phyloP scores from a whole-genome alignment of 2,329 filamentous ascomycete genomes.

The Achaetomium macrosporum region DNA sequence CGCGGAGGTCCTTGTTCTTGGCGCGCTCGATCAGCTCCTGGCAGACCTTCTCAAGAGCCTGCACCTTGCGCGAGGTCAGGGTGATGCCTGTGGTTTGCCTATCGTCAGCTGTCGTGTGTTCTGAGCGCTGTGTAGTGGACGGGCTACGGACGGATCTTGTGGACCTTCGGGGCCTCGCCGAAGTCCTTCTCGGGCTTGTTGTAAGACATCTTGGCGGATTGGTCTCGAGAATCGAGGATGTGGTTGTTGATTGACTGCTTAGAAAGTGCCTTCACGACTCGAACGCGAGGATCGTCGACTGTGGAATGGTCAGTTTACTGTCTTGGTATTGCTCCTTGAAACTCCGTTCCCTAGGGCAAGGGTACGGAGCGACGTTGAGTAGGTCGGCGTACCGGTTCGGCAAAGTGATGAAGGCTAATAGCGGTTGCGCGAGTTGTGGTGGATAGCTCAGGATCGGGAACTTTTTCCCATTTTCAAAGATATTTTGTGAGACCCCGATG shows the following conservation, averaged over 20 bases:
- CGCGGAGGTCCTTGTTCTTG: slow-evolving; percentile 95
- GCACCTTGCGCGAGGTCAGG: slow-evolving; percentile 75
- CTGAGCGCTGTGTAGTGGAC: not conserved
- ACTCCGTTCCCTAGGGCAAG: not conserved
- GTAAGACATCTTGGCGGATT: slow-evolving; percentile 71
- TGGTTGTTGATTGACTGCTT: slow-evolving; percentile 9
- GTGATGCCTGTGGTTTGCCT: slow-evolving; percentile 23
- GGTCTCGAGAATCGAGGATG: slow-evolving; percentile 22
- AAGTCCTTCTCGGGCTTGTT: slow-evolving; percentile 93
- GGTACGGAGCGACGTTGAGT: not conserved
- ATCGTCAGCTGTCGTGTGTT: slow-evolving; percentile 12
- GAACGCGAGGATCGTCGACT: slow-evolving; percentile 47
- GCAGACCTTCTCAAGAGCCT: slow-evolving; percentile 96
- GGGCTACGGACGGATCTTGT: slow-evolving; percentile 18
- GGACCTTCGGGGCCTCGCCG: slow-evolving; percentile 64
- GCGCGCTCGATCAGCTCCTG: slow-evolving; percentile 96
- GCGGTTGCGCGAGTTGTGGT: slow-evolving; percentile 4
- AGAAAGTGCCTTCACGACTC: slow-evolving; percentile 65
- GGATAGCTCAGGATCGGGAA: slow-evolving; percentile 9
- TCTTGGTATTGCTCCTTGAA: not conserved
- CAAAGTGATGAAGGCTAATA: slow-evolving; percentile 27
- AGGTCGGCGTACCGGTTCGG: slow-evolving; percentile 21
- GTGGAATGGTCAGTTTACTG: not conserved
- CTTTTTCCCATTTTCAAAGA: slow-evolving; percentile 19
- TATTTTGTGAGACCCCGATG: slow-evolving; percentile 3